These are phyloP conservation scores for Thuja plicata DNA, from an alignment of 83 land plant genomes.

Conservation along the genomic window DNA sequence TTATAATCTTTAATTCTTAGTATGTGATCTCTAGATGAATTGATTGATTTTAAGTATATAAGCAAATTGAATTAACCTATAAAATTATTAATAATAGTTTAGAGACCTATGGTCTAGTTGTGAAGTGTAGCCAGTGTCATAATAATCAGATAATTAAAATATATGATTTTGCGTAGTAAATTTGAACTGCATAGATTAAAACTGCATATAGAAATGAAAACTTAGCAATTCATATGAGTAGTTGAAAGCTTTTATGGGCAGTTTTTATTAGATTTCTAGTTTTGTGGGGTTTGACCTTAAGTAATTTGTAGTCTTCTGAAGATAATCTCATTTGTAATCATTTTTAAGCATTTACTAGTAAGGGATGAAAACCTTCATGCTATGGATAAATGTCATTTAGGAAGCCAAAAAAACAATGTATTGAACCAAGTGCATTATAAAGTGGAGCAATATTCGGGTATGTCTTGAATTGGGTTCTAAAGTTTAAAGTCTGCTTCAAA, in stretches of 20 bases:
- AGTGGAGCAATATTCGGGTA: not conserved
- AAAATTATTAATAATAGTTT: not conserved
- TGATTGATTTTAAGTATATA: not conserved
- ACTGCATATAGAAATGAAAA: not conserved
- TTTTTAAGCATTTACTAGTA: no score
- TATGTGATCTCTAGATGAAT: not conserved
- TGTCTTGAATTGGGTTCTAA: not conserved
- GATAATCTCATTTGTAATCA: no score
- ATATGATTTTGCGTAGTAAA: not conserved
- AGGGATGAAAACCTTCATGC: not conserved
- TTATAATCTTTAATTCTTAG: not conserved
- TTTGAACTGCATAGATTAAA: not conserved
- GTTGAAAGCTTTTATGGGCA: no score
- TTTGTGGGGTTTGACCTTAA: no score
- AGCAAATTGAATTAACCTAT: not conserved
- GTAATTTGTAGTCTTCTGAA: no score
- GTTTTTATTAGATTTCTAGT: no score
- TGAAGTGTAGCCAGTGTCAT: not conserved
- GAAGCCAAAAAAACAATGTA: not conserved
- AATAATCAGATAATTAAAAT: not conserved
- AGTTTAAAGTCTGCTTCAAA: no score
- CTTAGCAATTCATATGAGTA: not conserved
- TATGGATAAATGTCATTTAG: not conserved
- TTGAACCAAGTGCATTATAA: not conserved
- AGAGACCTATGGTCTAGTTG: not conserved